Base-by-base conservation (phyloP, 2,329 filamentous ascomycete species). In the Aschersonia sp. region DNA sequence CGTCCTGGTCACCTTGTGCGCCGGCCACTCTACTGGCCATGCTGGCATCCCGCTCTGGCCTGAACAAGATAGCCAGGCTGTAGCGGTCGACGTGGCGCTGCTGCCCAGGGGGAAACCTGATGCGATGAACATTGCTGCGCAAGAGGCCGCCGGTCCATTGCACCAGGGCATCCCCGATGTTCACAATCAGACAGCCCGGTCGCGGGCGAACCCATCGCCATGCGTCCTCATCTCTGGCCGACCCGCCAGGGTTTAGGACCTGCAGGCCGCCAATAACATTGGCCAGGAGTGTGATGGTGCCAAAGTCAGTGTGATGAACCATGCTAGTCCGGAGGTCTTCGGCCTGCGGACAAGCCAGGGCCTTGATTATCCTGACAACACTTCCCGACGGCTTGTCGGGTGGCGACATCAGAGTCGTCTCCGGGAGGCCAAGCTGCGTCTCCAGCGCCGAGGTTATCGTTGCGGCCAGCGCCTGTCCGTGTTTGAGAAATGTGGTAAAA, bases 191-290 rank as follows among this genome's bases (percentile, higher is more conserved):
- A 30, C 50, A 55, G 8, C 54, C 53, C 4, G 56, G 56, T 29
- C 48, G 50, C 40, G 56, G 56, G 0, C 49, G 50, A 5, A 55
- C 55, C 52, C 53, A 57, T 8, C 43, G 44, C 57, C 56, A 58
- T 0, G 52, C 54, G 5, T 11, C 44, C 9, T 50, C 47, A 8
- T 55, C 51, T 10, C 8, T 12, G 35, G 53, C 32, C 2, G 45
- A 43, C 5, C 45, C 44, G 8, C 55, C 54, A 0, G 56, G 57
- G 0, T 51, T 47, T 1, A 65, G 55, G 22, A 66, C 57, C 53
- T 67, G 64, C 14, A 66, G 52, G 0, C 63, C 63, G 12, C 63
- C 63, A 3, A 62, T 40, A 4, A 62, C 50, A 43, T 66, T 63
- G 46, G 61, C 61, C 2, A 66, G 57, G 0, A 66, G 52, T 0